Evolutionary conservation across 495 filamentous ascomycete genomes (phyloP).

Genomic region (Penicillium maclennaniae): DNA sequence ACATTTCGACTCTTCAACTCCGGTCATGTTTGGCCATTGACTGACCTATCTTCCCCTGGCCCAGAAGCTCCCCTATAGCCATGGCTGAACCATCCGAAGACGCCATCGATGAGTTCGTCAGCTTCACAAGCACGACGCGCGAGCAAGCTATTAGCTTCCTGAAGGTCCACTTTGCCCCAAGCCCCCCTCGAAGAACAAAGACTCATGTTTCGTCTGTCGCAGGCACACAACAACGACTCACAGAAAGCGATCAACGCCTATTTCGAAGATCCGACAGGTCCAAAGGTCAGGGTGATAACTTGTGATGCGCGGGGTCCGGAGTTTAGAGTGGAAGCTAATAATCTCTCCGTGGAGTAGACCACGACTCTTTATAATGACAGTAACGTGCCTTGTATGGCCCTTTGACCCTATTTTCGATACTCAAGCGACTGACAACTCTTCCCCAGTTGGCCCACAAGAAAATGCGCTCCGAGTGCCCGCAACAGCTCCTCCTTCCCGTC

Average conservation of each 20-base stretch:
- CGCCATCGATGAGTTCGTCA: conserved; percentile 44
- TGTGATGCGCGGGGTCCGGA: neutral
- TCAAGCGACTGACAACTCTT: conserved; percentile 6
- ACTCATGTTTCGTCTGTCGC: neutral
- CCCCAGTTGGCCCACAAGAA: conserved; percentile 53
- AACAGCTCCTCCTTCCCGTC: conserved; percentile 59
- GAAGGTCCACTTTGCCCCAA: conserved; percentile 29
- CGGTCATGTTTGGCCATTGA: conserved; percentile 4
- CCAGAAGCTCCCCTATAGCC: conserved; percentile 3
- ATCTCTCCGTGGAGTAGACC: conserved; percentile 12
- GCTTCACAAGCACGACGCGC: conserved; percentile 43
- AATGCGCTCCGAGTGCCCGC: conserved; percentile 36
- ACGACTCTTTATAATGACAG: conserved; percentile 24
- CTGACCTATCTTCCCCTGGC: neutral
- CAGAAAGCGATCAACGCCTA: conserved; percentile 52
- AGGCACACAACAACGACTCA: conserved; percentile 48
- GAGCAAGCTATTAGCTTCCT: conserved; percentile 46
- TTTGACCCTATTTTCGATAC: neutral
- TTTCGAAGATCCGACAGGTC: conserved; percentile 47
- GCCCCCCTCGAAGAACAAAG: neutral
- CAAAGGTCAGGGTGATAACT: conserved; percentile 29
- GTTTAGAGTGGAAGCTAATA: conserved; percentile 9
- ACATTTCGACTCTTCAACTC: neutral
- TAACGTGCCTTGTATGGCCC: conserved; percentile 17
- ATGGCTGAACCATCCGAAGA: conserved; percentile 47